Evolutionary conservation across 1,284 basidiomycete genomes (phyloP).

Genomic region (Heterobasidion annosum): DNA sequence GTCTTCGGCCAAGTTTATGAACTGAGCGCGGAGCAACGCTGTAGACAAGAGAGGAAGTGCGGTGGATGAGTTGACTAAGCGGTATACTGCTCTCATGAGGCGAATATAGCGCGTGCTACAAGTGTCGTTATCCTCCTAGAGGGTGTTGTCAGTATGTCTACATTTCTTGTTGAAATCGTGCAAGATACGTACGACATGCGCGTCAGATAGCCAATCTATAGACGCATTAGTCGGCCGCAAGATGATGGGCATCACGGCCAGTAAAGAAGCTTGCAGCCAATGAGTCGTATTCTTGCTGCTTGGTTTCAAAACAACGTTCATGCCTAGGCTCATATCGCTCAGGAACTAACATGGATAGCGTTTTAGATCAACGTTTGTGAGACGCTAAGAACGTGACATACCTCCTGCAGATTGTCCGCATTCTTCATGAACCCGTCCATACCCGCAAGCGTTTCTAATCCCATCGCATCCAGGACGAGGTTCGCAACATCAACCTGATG

Average conservation of each 20-base stretch:
- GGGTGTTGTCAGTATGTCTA: not conserved
- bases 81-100: conserved; percentile 55
- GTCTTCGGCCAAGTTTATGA: conserved; percentile 62
- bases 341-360: conserved; percentile 23
- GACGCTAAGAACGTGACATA: conserved; percentile 16
- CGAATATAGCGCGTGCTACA: conserved; percentile 36
- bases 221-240: conserved; percentile 30
- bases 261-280: conserved; percentile 46
- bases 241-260: conserved; percentile 39
- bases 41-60: conserved; percentile 38
- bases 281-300: conserved; percentile 43
- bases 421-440: conserved; percentile 35
- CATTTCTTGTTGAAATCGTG: conserved; percentile 7
- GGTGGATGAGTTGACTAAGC: conserved; percentile 43
- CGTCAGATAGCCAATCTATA: conserved; percentile 39
- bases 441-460: conserved; percentile 29
- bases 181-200: conserved; percentile 19
- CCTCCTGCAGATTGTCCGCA: conserved; percentile 31
- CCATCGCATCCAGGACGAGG: conserved; percentile 36
- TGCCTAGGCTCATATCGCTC: conserved; percentile 33
- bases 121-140: conserved; percentile 16
- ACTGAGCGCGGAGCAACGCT: conserved; percentile 54
- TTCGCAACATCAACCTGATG: conserved; percentile 47
- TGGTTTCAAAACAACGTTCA: conserved; percentile 46
- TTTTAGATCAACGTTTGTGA: not conserved